Evolutionary conservation across 2,329 filamentous ascomycete species (phyloP).

Genomic region (Exutisphaerella laricina): DNA sequence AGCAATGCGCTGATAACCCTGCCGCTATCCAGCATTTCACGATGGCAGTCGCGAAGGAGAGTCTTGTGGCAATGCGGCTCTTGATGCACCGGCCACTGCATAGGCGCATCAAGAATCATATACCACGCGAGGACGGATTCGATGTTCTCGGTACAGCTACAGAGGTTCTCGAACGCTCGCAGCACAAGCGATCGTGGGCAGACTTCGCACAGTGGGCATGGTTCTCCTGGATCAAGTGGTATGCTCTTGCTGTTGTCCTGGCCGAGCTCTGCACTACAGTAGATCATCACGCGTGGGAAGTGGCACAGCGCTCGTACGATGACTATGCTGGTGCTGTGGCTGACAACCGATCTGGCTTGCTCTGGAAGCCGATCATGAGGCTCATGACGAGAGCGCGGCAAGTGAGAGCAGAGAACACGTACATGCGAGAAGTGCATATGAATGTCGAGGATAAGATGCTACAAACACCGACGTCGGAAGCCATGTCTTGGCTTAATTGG

Average conservation of each 20-base stretch:
- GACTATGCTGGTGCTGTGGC: constrained; percentile 12
- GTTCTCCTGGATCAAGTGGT: constrained; percentile 15
- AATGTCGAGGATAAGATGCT: background rate
- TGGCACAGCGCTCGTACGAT: constrained; percentile 8
- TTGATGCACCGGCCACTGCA: constrained; percentile 10
- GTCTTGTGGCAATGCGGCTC: constrained; percentile 8
- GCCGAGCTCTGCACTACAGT: constrained; percentile 8
- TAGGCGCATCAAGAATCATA: background rate
- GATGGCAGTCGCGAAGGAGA: constrained; percentile 5
- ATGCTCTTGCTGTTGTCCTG: constrained; percentile 13
- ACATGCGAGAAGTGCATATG: background rate
- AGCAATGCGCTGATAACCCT: background rate
- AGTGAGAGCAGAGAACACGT: background rate
- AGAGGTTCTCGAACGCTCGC: constrained; percentile 11
- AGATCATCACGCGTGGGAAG: constrained; percentile 7
- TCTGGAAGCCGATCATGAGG: constrained; percentile 13
- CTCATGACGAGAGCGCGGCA: constrained; percentile 7
- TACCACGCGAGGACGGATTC: background rate
- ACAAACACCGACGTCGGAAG: background rate
- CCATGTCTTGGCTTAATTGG: constrained; percentile 9
- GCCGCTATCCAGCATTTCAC: constrained; percentile 3
- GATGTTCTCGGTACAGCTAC: constrained; percentile 8
- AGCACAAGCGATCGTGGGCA: constrained; percentile 3
- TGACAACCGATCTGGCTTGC: constrained; percentile 9
- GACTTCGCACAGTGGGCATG: constrained; percentile 10